Evolutionary conservation across 2,329 filamentous ascomycete genomes (phyloP).

Genomic region (Alternaria postmessia): DNA sequence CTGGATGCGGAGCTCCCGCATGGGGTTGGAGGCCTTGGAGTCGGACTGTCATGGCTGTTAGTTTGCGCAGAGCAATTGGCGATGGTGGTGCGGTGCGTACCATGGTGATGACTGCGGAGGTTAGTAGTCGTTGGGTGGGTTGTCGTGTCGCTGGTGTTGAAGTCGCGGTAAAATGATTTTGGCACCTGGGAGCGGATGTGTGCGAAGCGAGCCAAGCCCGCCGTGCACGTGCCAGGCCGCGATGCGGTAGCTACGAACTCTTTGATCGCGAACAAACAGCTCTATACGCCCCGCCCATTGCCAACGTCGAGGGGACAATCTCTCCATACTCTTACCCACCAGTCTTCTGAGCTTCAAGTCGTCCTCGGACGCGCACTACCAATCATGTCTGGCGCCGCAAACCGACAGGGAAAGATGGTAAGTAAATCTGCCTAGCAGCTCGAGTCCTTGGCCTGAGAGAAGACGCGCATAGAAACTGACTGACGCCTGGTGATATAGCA

Average conservation of each 20-base stretch:
- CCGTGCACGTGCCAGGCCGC: conserved; percentile 17
- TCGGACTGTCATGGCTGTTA: conserved; percentile 46
- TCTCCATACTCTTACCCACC: conserved; percentile 8
- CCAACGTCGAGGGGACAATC: conserved; percentile 26
- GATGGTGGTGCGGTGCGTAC: conserved; percentile 33
- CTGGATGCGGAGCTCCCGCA: conserved; percentile 99
- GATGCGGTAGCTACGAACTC: conserved; percentile 15
- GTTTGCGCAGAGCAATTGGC: conserved; percentile 21
- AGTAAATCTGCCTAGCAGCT: conserved; percentile 58
- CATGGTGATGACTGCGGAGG: conserved; percentile 51
- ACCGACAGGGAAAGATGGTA: conserved; percentile 99
- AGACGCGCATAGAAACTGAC: conserved; percentile 56
- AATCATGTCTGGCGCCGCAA: conserved; percentile 59
- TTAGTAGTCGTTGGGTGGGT: conserved; percentile 46
- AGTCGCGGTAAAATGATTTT: conserved; percentile 19
- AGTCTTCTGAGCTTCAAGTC: conserved; percentile 37
- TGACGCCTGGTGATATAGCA: conserved; percentile 60
- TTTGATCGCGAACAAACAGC: conserved; percentile 31
- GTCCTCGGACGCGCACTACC: conserved; percentile 53
- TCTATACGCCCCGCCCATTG: conserved; percentile 33
- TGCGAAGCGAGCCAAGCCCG: conserved; percentile 10
- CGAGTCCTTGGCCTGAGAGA: conserved; percentile 49
- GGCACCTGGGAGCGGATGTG: not conserved
- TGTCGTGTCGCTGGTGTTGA: conserved; percentile 40
- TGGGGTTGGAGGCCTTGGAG: conserved; percentile 89